Evolutionary conservation across 2,329 filamentous ascomycete genomes (phyloP), one percentile per base, ranked within the genome.

Genomic region (Sclerotinia sclerotiorum): DNA sequence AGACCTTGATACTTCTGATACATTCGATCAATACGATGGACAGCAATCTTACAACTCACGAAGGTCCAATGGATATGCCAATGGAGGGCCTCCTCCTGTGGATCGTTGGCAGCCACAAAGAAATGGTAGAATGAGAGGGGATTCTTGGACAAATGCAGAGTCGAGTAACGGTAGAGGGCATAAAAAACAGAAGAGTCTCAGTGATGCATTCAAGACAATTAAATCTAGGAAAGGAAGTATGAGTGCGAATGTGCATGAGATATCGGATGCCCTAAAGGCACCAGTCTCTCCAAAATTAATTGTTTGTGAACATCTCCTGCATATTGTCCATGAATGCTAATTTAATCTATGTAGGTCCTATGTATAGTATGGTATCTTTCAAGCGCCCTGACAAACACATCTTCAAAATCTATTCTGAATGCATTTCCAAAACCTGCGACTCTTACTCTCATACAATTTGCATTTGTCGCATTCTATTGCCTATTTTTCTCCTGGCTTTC

Each of bases 371-470:
- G 95, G 95, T 99, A 98, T 82, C 86, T 91, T 78, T 97, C 94
- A 32, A 98, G 94, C 55, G 95, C 96, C 71, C 83, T 98, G 74
- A 97, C 95, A 71, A 99, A 98, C 79, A 97, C 95, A 2, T 98
- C 95, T 32, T 97, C 95, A 65, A 99, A 99, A 81, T 92, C 94
- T 24, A 99, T 99, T 76, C 84, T 98, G 70, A 97, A 93, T 73
- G 91, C 92, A 55, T 92, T 97, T 73, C 88, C 92, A 69, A 95
- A 93, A 80, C 94, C 94, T 1, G 91, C 95, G 44, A 97, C 94
- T 27, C 85, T 98, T 75, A 98, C 94, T 1, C 84, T 97, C 69
- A 84, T 97, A 64, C 95, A 99, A 83, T 99, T 99, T 81, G 90
- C 88, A 68, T 94, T 97, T 76, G 94, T 99, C 52, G 92, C 92